A percentile compares a stretch with the other conserved stretches of the same genome.
phyloP scores from a whole-genome alignment of 305 asterid genomes.

The Solanum hybrid region DNA sequence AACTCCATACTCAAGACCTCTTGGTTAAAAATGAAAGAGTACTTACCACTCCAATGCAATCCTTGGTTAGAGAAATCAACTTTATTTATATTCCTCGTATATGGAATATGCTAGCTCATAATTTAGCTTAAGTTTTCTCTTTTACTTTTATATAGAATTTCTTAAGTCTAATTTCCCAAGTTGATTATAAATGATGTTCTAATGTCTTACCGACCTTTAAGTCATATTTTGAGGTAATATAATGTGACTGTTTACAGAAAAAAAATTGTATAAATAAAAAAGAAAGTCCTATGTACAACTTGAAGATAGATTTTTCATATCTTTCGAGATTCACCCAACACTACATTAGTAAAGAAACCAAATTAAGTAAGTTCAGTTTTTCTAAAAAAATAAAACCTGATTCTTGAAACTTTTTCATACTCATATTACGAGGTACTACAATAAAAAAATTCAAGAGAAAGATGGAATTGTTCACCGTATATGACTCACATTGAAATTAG shows the following conservation, averaged over 20 bases:
- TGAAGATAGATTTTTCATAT: neutral
- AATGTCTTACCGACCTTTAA: neutral
- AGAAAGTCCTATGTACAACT: neutral
- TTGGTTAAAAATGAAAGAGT: no score
- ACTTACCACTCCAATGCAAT: no score
- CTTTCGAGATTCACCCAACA: no score
- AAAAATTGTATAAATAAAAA: neutral
- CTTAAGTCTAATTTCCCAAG: neutral
- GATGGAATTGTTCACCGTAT: neutral
- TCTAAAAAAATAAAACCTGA: neutral
- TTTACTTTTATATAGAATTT: neutral
- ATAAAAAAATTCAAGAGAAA: neutral
- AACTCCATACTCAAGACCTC: no score
- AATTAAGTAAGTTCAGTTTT: neutral
- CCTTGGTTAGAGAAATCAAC: no score
- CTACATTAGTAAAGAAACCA: neutral
- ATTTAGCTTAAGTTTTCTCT: neutral
- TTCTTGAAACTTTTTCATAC: neutral
- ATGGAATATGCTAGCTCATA: neutral
- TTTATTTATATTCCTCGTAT: neutral
- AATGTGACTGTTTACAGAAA: neutral
- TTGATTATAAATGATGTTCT: neutral
- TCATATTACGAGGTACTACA: neutral
- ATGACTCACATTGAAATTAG: neutral
- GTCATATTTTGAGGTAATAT: neutral